A percentile compares a stretch with the other conserved stretches of the same genome.
Evolutionary conservation across 805 yeast species (phyloP).

Genomic region (Monosporozyma yasuniensis): DNA sequence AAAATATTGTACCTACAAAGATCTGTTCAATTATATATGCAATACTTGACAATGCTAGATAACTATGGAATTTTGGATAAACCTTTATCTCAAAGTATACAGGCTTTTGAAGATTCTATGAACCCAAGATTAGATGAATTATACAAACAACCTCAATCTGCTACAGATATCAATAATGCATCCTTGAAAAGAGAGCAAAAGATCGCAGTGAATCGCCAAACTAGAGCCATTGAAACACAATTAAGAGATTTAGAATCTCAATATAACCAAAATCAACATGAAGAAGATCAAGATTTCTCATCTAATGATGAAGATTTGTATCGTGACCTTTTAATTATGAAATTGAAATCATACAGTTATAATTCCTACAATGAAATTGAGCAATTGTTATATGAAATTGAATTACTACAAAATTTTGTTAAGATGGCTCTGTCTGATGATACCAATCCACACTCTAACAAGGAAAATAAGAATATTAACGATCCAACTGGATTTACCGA

Average conservation of each 20-base stretch:
- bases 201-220: slow-evolving; percentile 56
- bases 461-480: neutral
- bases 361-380: slow-evolving; percentile 51
- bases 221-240: slow-evolving; percentile 42
- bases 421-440: slow-evolving; percentile 12
- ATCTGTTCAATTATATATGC: slow-evolving; percentile 37
- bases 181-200: slow-evolving; percentile 56
- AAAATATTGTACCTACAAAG: slow-evolving; percentile 33
- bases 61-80: slow-evolving; percentile 38
- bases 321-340: slow-evolving; percentile 47
- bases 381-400: slow-evolving; percentile 53
- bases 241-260: slow-evolving; percentile 34
- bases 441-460: slow-evolving; percentile 6
- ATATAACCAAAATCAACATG: slow-evolving; percentile 24
- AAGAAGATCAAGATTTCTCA: slow-evolving; percentile 19
- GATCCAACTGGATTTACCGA: slow-evolving; percentile 49
- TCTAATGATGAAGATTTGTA: slow-evolving; percentile 56
- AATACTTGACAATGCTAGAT: slow-evolving; percentile 37
- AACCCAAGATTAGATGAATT: slow-evolving; percentile 33
- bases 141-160: slow-evolving; percentile 13
- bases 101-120: slow-evolving; percentile 33
- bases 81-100: slow-evolving; percentile 32
- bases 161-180: slow-evolving; percentile 19
- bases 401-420: slow-evolving; percentile 43
- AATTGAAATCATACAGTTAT: slow-evolving; percentile 43